Evolutionary conservation across 2,329 filamentous ascomycete genomes (phyloP).

Genomic region (Pseudogymnoascus sp.): DNA sequence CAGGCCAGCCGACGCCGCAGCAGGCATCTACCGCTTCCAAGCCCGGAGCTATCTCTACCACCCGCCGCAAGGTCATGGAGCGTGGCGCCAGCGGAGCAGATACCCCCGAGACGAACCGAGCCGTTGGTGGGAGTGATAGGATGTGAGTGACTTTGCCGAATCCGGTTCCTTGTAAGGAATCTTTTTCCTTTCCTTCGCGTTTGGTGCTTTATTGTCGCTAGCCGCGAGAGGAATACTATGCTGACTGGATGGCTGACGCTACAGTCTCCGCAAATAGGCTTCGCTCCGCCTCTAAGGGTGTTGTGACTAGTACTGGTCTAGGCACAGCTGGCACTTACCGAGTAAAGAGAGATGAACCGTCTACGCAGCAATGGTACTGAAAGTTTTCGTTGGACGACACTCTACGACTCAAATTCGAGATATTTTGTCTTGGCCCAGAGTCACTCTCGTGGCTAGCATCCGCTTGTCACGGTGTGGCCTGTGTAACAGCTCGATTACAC

Average conservation of each 20-base stretch:
- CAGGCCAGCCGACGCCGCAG: conserved; percentile 48
- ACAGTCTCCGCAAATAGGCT: conserved; percentile 82
- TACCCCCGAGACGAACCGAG: conserved; percentile 66
- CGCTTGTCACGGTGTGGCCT: conserved; percentile 22
- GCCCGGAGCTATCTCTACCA: conserved; percentile 66
- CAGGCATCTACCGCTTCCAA: conserved; percentile 53
- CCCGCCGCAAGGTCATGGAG: conserved; percentile 79
- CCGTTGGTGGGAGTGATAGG: conserved; percentile 76
- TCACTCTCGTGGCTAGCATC: conserved; percentile 22
- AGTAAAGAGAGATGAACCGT: conserved; percentile 44
- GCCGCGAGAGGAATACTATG: conserved; percentile 62
- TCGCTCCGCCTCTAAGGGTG: conserved; percentile 73
- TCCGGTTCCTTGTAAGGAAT: conserved; percentile 72
- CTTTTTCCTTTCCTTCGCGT: conserved; percentile 77
- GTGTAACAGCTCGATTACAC: conserved; percentile 20
- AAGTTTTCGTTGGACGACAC: conserved; percentile 23
- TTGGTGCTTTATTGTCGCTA: conserved; percentile 69
- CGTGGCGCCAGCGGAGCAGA: conserved; percentile 52
- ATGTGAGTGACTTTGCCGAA: conserved; percentile 74
- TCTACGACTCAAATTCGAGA: conserved; percentile 23
- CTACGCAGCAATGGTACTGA: conserved; percentile 32
- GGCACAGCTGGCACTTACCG: conserved; percentile 39
- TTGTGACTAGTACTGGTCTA: conserved; percentile 40
- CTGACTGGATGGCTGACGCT: conserved; percentile 73
- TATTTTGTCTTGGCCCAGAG: conserved; percentile 24